Base-by-base conservation (phyloP, 352 stramenopile genomes). In the Pythium phragmitis region DNA sequence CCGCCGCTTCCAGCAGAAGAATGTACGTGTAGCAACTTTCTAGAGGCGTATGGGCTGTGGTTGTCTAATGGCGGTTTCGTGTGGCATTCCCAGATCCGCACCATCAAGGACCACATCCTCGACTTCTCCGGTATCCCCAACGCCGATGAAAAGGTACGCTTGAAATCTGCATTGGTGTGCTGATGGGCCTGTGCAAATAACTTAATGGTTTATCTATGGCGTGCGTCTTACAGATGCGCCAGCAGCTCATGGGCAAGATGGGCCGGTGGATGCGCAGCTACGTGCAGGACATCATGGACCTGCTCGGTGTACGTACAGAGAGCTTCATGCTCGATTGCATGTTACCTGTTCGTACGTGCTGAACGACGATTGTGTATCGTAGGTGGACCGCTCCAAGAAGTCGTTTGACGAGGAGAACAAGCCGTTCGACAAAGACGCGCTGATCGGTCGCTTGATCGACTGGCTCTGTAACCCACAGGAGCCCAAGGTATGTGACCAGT, bases 381-480 rank as follows among this genome's bases (percentile, higher is more conserved):
- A 93, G 84, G 78, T 93, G n/a, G 81, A 94, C 56, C 81, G 85
- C 19, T 94, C 85, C 4, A 91, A 90, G 63, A 94, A 94, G 60
- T 93, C 85, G 41, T 93, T 93, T 64, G 79, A 88, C 23, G 85
- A 90, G 9, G 69, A 77, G 58, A 67, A 70, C 11, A 85, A 86
- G 52, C 42, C 58, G 9, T 70, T 77, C 36, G 76, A 80, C 63
- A 94, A 94, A 67, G 82, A 94, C 57, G 57, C 65, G 23, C 70
- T 92, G 13, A 71, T 92, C 23, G 66, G 79, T 21, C 85, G 85
- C 11, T 68, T 94, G 17, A 80, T 91, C 53, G 80, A 91, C 30
- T 94, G 85, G 85, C 75, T 94, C 0, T 80, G 75, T 56, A 71
- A 88, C 42, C 85, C 85, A 6, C 74, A 87, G 43, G 62, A 77